Conservation (phyloP, 257 asterid species). For the Capsicum baccatum region DNA sequence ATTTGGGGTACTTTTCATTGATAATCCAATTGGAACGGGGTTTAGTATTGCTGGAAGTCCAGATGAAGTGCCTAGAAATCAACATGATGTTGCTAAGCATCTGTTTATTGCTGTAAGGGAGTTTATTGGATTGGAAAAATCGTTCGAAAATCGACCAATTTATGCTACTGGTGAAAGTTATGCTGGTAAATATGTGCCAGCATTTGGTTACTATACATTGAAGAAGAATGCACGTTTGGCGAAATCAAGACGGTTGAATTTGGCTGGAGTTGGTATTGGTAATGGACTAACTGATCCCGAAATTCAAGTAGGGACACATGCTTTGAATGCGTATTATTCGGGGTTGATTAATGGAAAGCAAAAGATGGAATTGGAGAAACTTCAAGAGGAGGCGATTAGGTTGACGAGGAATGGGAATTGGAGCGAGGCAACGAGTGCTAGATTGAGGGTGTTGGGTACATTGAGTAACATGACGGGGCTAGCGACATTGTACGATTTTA, state of each 20-base stretch:
- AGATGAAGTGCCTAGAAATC: slow-evolving; percentile 75
- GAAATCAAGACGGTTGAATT: slow-evolving; percentile 43
- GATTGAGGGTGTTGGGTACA: slow-evolving; percentile 42
- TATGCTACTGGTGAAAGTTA: slow-evolving; percentile 80
- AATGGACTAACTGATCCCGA: slow-evolving; percentile 86
- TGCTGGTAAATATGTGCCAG: slow-evolving; percentile 88
- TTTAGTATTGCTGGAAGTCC: slow-evolving; percentile 63
- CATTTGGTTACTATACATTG: slow-evolving; percentile 66
- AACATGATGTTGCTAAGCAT: slow-evolving; percentile 68
- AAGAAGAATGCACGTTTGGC: slow-evolving; percentile 54
- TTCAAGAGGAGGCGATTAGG: slow-evolving; percentile 49
- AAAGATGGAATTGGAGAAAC: slow-evolving; percentile 49
- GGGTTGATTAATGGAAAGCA: slow-evolving; percentile 77
- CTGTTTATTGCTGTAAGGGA: slow-evolving; percentile 59
- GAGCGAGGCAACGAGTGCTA: slow-evolving; percentile 60
- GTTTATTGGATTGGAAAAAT: slow-evolving; percentile 50
- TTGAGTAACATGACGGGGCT: slow-evolving; percentile 72
- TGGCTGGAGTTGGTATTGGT: slow-evolving; percentile 82
- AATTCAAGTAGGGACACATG: slow-evolving; percentile 73
- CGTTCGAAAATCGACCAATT: slow-evolving; percentile 59
- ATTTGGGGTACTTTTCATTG: slow-evolving; percentile 75
- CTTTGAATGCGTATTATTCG: slow-evolving; percentile 48
- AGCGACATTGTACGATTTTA: slow-evolving; percentile 70
- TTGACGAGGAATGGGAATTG: slow-evolving; percentile 49
- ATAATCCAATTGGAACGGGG: slow-evolving; percentile 83